These are phyloP conservation scores for Brettanomyces custersianus DNA, from an alignment of 805 yeast species.

Conservation along the genomic window DNA sequence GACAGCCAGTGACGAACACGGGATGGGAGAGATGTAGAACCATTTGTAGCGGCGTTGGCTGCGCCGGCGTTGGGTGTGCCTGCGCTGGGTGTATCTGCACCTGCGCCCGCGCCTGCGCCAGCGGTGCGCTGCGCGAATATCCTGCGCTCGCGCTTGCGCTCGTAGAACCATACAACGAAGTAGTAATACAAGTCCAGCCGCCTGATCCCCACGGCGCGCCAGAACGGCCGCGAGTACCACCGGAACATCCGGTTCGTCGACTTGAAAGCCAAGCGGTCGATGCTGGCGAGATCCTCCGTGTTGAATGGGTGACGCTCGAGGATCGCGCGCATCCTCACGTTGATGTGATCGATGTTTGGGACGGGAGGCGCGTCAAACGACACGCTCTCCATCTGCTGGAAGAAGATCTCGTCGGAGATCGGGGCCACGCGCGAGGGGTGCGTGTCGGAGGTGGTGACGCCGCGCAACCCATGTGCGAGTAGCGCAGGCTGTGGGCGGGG, in stretches of 20 bases:
- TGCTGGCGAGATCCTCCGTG: conserved; percentile 30
- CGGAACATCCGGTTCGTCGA: conserved; percentile 22
- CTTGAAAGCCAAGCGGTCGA: conserved; percentile 37
- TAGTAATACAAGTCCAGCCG: conserved; percentile 40
- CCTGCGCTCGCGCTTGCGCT: conserved; percentile 12
- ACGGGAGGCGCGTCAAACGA: conserved; percentile 18
- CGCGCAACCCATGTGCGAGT: no score
- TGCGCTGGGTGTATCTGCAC: background rate
- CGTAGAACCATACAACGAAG: conserved; percentile 34
- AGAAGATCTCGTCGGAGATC: conserved; percentile 3
- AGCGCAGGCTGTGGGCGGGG: no score
- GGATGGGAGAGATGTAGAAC: no score
- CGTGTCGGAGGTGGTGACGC: no score
- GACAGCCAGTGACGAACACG: no score
- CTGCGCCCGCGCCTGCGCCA: background rate
- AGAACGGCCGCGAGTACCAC: conserved; percentile 30
- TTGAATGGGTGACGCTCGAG: conserved; percentile 29
- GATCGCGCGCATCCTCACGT: conserved; percentile 16
- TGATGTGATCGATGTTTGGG: conserved; percentile 17
- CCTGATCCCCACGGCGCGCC: conserved; percentile 50
- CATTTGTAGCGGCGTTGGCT: no score
- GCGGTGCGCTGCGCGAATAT: background rate
- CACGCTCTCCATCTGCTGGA: conserved; percentile 6
- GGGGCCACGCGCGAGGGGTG: no score
- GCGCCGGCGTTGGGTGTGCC: background rate